Base-by-base conservation (phyloP, 2,329 filamentous ascomycete genomes). In the Hortaea werneckii region DNA sequence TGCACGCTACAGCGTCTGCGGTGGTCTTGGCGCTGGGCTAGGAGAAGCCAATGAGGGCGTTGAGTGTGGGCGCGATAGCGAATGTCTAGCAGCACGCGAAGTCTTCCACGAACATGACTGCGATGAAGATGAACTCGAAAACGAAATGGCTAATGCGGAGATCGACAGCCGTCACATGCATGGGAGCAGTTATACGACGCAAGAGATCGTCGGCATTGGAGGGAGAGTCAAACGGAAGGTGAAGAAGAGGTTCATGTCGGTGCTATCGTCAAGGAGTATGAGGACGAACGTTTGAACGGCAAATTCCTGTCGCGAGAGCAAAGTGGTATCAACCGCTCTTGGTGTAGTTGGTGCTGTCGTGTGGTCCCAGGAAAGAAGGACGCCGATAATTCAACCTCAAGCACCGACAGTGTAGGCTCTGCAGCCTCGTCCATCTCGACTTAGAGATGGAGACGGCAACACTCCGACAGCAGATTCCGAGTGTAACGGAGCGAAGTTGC, bases 121-220 rank as follows among this genome's bases (percentile, higher is more conserved):
- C 60, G 85, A 89, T 60, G 83, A 83, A n/a, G 82, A 85, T 47
- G 74, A 78, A 5, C 65, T 70, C 6, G 62, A 62, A 41, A 54
- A 60, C 3, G 63, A 58, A 43, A 58, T 42, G 39, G 58, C 50
- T 35, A 61, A 55, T 30, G 57, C 60, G 0, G 56, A 56, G 29
- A 42, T 51, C 20, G 50, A 58, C 12, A 58, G 59, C 10, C 12
- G 46, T 20, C 51, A 56, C 13, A 77, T 64, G 74, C 75, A 54
- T 70, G 83, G 48, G 74, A 66, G 85, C 0, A 88, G 88, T 3
- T 95, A 95, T 60, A 76, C 81, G 46, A 76, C 85, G 37, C 88
- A 95, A 60, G 89, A 95, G 66, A 85, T 95, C 49, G 87, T 94
- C 59, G 89, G 89, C 2, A 85, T 95, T 39, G 89, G 89, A 8